Percentiles rank a stretch among this genome's conserved stretches.
These are phyloP conservation scores for Balamuthia mandrillaris DNA, from an alignment of 208 protist species.

Conservation along the genomic window DNA sequence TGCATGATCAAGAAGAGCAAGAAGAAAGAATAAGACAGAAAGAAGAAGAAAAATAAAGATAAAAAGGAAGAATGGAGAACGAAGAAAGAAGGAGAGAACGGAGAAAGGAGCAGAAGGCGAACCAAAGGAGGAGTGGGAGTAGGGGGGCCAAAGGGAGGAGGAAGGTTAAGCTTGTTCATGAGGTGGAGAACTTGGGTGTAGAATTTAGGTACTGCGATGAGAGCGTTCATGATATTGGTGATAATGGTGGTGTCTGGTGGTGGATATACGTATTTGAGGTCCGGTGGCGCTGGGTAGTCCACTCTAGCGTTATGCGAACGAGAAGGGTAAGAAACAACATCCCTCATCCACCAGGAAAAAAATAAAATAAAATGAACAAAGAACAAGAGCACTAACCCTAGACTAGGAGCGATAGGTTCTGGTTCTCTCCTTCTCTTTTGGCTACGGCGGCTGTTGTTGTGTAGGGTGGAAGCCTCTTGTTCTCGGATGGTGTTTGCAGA, in stretches of 20 bases:
- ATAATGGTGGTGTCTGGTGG: not conserved
- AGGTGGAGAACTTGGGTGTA: slow-evolving; percentile 17
- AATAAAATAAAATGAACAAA: not conserved
- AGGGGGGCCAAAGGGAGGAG: not conserved
- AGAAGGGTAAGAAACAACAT: no score
- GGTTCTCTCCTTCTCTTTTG: not conserved
- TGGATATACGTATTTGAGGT: not conserved
- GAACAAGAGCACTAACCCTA: not conserved
- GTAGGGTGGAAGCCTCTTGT: not conserved
- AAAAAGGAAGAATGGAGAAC: no score
- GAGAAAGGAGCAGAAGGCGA: no score
- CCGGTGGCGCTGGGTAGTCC: not conserved
- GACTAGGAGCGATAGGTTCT: not conserved
- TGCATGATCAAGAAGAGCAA: no score
- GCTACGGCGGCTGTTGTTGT: not conserved
- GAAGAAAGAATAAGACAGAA: no score
- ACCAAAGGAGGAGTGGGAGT: no score
- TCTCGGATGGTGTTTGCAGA: not conserved
- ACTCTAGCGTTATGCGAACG: not conserved
- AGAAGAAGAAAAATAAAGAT: no score
- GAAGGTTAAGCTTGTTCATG: slow-evolving; percentile 27
- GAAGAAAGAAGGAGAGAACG: no score
- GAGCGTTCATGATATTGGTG: not conserved
- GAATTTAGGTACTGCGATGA: not conserved
- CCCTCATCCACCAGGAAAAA: no score